A percentile compares a stretch with the other conserved stretches of the same genome.
Evolutionary conservation across 164 flowering plant species (phyloP).

Genomic region (Vitis vinifera): ASM3070453v1 NC_081813.1:2118001-2118500

Average conservation of each 20-base stretch:
- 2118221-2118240: conserved; percentile 26
- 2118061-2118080: conserved; percentile 61
- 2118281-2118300: conserved; percentile 26
- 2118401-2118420: conserved; percentile 43
- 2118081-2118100: background rate
- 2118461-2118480: too few species aligned
- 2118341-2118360: conserved; percentile 82
- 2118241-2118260: conserved; percentile 26
- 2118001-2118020: conserved; percentile 89
- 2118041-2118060: conserved; percentile 86
- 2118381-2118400: conserved; percentile 31
- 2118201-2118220: conserved; percentile 67
- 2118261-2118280: conserved; percentile 32
- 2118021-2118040: conserved; percentile 77
- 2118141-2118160: background rate
- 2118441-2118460: conserved; percentile 14
- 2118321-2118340: conserved; percentile 72
- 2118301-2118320: conserved; percentile 54
- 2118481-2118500: conserved; percentile 26
- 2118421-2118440: conserved; percentile 25
- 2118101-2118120: background rate
- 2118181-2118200: conserved; percentile 88
- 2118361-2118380: conserved; percentile 40
- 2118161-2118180: background rate
- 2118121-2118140: background rate